phyloP scores from a whole-genome alignment of 257 asterid species.

The Lavandula angustifolia region DNA sequence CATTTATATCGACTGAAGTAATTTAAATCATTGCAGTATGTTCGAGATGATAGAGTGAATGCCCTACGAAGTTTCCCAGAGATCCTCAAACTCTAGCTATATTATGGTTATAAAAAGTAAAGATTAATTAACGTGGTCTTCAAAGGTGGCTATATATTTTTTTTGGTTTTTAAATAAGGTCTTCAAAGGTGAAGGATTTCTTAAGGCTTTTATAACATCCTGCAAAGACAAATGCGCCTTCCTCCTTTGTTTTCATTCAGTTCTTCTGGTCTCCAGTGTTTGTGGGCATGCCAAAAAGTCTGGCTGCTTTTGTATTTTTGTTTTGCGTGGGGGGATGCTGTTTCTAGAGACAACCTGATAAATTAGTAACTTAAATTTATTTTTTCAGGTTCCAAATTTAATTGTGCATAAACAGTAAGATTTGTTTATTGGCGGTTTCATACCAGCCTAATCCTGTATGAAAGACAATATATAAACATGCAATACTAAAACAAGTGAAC shows the following conservation, averaged over 20 bases:
- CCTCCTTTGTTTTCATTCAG: background rate
- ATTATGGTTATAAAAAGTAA: background rate
- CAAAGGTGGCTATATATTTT: background rate
- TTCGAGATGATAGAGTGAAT: constrained; percentile 2
- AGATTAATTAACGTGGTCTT: background rate
- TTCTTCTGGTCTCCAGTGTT: constrained; percentile 9
- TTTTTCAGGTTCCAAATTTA: background rate
- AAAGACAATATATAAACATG: background rate
- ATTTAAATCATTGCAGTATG: background rate
- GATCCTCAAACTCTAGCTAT: background rate
- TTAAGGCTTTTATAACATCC: background rate
- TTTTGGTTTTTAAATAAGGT: background rate
- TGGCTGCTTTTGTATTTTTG: background rate
- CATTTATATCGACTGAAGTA: background rate
- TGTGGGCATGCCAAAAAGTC: constrained; percentile 8
- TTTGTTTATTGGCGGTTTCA: background rate
- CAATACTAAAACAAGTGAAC: background rate
- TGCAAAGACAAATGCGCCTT: background rate
- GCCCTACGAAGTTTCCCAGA: background rate
- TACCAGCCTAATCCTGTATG: background rate
- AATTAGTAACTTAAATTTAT: too few species aligned
- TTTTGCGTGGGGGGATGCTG: background rate
- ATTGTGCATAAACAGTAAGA: background rate
- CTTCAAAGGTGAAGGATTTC: constrained; percentile 2
- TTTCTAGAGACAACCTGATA: background rate